Base-by-base conservation (phyloP, 2,329 filamentous ascomycete species). In the Cryphonectria naterciae region DNA sequence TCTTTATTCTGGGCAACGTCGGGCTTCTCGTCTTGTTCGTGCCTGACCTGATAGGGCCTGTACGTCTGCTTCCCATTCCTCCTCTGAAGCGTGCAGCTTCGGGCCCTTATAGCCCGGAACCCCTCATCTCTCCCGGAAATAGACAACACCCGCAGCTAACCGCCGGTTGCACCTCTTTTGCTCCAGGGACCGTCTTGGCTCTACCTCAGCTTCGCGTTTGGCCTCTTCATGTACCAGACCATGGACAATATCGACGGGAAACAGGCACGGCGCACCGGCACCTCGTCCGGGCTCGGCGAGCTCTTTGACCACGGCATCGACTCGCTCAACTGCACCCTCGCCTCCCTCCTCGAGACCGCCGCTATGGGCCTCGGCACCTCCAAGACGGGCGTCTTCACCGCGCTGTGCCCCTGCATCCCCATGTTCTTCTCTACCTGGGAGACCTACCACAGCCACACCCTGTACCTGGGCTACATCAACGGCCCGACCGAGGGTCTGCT, bases 381-480 rank as follows among this genome's bases (percentile, higher is more conserved):
- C 25, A 91, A 90, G 74, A 89, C 93, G 28, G 96, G 96, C 75
- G 92, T 96, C 70, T 97, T 97, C 80, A 98, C 96, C 0, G 94
- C 95, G 1, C 85, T 99, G 60, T 90, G 95, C 72, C 96, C 96
- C 1, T 97, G 94, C 76, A 84, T 99, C 61, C 93, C 96, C 72
- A 99, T 99, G 96, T 99, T 97, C 86, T 98, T 99, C 83, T 98
- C 95, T 3, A 99, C 96, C 1, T 99, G 96, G 96, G 96, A 99
- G 83, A 99, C 96, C 0, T 99, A 98, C 81, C 96, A 99, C 82
- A 98, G 96, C 6, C 96, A 99, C 81, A 98, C 96, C 0, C 85
- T 99, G 7, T 99, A 97, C 81, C 89, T 99, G 17, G 96, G 96
- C 69, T 94, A 95, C 80, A 92, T 99, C 88, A 99, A 99, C 80